A percentile compares a stretch with the other conserved stretches of the same genome.
Conservation (phyloP, 2,329 filamentous ascomycete species). For the Bipolaris victoriae region DNA sequence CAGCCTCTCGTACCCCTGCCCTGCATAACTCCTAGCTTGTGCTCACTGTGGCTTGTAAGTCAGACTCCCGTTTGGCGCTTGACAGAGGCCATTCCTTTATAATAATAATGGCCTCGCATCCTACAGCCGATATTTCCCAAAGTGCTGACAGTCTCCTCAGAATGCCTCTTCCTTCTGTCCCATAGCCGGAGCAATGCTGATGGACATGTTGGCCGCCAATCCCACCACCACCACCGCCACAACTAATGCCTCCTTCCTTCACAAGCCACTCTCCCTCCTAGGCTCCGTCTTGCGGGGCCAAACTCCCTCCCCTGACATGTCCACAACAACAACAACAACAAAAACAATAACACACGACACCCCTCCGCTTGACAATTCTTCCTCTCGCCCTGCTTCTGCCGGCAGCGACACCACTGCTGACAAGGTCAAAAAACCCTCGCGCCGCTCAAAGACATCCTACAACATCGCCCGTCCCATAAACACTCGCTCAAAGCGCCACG, state of each 20-base stretch:
- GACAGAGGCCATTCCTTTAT: slow-evolving; percentile 12
- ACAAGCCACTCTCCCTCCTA: slow-evolving; percentile 46
- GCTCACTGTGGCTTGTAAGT: slow-evolving; percentile 42
- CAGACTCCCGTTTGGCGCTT: slow-evolving; percentile 16
- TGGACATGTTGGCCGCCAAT: slow-evolving; percentile 49
- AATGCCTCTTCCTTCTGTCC: slow-evolving; percentile 20
- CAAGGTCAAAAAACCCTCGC: slow-evolving; percentile 52
- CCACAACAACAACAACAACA: not conserved
- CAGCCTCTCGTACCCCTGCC: slow-evolving; percentile 2
- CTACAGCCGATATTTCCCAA: not conserved
- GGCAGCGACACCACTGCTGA: slow-evolving; percentile 47
- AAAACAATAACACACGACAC: not conserved
- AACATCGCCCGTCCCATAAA: slow-evolving; percentile 70
- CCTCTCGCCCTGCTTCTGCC: slow-evolving; percentile 48
- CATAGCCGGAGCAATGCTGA: slow-evolving; percentile 39
- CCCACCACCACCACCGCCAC: slow-evolving; percentile 30
- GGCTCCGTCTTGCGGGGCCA: slow-evolving; percentile 39
- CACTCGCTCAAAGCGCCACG: slow-evolving; percentile 66
- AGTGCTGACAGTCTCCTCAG: slow-evolving; percentile 25
- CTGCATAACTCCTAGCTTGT: slow-evolving; percentile 25
- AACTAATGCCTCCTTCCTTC: slow-evolving; percentile 36
- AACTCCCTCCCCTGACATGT: slow-evolving; percentile 20
- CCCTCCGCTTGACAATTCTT: slow-evolving; percentile 7
- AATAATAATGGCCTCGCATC: slow-evolving; percentile 26
- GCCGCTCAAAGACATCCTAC: slow-evolving; percentile 67